Conservation (phyloP, 225 moss, liverwort and hornwort species). For the Neckera pumila region DNA sequence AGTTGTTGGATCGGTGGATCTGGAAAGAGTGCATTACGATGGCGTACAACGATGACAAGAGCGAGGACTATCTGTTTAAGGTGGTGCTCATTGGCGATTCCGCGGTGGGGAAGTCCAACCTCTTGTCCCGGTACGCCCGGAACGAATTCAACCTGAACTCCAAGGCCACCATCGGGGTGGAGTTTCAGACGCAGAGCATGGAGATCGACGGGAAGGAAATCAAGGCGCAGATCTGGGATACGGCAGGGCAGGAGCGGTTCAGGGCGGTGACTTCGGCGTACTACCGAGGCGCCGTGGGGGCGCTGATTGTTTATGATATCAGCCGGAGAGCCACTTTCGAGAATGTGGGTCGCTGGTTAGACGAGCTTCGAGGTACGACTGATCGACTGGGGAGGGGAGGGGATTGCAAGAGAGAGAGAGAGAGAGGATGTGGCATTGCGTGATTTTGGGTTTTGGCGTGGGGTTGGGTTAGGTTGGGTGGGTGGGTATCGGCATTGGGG, state of each 20-base stretch:
- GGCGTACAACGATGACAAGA: slow-evolving; percentile 64
- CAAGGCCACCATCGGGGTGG: slow-evolving; percentile 88
- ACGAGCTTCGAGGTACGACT: slow-evolving; percentile 68
- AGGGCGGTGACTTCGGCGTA: slow-evolving; percentile 90
- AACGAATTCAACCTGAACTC: slow-evolving; percentile 85
- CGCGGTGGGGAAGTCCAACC: slow-evolving; percentile 81
- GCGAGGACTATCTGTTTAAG: slow-evolving; percentile 94
- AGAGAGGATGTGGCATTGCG: not conserved
- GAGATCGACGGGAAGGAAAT: slow-evolving; percentile 90
- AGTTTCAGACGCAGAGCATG: slow-evolving; percentile 93
- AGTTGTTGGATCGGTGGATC: not conserved
- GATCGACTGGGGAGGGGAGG: not conserved
- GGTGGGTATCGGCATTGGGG: not conserved
- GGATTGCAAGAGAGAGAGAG: not conserved
- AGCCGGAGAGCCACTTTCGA: slow-evolving; percentile 79
- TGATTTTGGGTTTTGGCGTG: not conserved
- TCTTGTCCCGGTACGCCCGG: slow-evolving; percentile 76
- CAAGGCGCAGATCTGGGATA: slow-evolving; percentile 97
- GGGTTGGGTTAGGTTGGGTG: not conserved
- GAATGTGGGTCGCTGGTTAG: slow-evolving; percentile 82
- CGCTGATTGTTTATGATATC: slow-evolving; percentile 93
- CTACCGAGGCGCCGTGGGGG: slow-evolving; percentile 83
- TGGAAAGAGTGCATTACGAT: not conserved
- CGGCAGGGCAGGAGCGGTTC: slow-evolving; percentile 96
- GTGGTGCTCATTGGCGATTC: slow-evolving; percentile 90